A percentile compares a stretch with the other conserved stretches of the same genome.
Conservation (phyloP, 345 rosid species). For the Citrus cavaleriei region DNA sequence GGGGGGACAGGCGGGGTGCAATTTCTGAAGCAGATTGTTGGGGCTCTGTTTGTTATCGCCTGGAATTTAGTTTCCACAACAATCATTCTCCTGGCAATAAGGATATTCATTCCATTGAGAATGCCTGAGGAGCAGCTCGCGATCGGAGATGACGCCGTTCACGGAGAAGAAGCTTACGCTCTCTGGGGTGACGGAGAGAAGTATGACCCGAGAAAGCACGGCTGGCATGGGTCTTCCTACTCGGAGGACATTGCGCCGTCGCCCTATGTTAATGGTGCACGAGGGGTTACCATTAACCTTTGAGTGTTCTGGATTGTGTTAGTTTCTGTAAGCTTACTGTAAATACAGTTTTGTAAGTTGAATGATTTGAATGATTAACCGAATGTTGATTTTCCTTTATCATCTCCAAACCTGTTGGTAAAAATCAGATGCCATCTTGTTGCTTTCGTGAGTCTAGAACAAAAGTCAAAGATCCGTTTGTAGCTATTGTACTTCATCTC, state of each 20-base stretch:
- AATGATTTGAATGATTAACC: not conserved
- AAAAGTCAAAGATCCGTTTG: not conserved
- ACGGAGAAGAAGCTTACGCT: slow-evolving; percentile 95
- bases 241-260: slow-evolving; percentile 38
- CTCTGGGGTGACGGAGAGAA: slow-evolving; percentile 98
- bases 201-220: slow-evolving; percentile 65
- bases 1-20: slow-evolving; percentile 67
- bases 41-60: slow-evolving; percentile 53
- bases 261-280: slow-evolving; percentile 51
- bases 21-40: slow-evolving; percentile 71
- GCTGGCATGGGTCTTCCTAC: slow-evolving; percentile 26
- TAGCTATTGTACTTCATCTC: not conserved
- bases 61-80: slow-evolving; percentile 75
- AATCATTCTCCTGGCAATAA: slow-evolving; percentile 51
- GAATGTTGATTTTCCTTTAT: not conserved
- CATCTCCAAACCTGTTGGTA: not conserved
- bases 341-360: not conserved
- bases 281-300: slow-evolving; percentile 74
- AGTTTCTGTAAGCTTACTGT: not conserved
- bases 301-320: slow-evolving; percentile 7
- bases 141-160: slow-evolving; percentile 90
- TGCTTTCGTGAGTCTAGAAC: not conserved
- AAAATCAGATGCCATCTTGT: not conserved
- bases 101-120: slow-evolving; percentile 63
- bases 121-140: slow-evolving; percentile 78